These are phyloP conservation scores for Cicer arietinum DNA, from an alignment of 306 rosid species.

Conservation along the genomic window DNA sequence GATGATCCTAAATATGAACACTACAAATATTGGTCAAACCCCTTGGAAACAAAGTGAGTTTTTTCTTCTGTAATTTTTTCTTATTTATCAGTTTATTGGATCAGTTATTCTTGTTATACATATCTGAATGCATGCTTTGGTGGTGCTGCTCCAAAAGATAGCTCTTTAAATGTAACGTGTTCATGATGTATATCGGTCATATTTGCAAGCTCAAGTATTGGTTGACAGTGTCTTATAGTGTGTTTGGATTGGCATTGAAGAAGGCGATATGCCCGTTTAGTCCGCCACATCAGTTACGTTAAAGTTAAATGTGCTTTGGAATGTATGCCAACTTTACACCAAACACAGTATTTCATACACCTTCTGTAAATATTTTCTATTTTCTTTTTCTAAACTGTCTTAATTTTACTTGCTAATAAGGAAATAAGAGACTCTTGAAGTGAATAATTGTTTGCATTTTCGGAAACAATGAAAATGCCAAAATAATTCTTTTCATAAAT, in stretches of 20 bases:
- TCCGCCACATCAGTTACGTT: background rate
- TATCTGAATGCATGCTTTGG: conserved; percentile 33
- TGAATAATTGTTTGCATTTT: too few relatives aligned
- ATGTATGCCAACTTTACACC: background rate
- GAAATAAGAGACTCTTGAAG: too few relatives aligned
- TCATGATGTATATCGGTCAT: background rate
- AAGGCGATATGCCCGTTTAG: background rate
- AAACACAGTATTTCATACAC: background rate
- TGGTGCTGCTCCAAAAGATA: background rate
- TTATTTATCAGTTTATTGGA: conserved; percentile 35
- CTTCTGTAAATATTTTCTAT: too few relatives aligned
- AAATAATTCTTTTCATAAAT: too few relatives aligned
- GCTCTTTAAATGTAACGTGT: conserved; percentile 8
- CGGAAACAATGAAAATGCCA: too few relatives aligned
- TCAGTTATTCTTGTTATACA: conserved; percentile 2
- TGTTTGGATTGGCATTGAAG: background rate
- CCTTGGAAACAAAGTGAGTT: conserved; percentile 83
- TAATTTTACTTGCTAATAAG: too few relatives aligned
- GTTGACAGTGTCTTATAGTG: background rate
- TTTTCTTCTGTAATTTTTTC: conserved; percentile 26
- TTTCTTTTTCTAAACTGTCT: too few relatives aligned
- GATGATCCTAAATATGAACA: conserved; percentile 76
- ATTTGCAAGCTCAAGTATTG: background rate
- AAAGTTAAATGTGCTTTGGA: background rate
- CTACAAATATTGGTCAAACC: conserved; percentile 88